Evolutionary conservation across 257 asterid genomes (phyloP).

Genomic region (Cruciata laevipes): DNA sequence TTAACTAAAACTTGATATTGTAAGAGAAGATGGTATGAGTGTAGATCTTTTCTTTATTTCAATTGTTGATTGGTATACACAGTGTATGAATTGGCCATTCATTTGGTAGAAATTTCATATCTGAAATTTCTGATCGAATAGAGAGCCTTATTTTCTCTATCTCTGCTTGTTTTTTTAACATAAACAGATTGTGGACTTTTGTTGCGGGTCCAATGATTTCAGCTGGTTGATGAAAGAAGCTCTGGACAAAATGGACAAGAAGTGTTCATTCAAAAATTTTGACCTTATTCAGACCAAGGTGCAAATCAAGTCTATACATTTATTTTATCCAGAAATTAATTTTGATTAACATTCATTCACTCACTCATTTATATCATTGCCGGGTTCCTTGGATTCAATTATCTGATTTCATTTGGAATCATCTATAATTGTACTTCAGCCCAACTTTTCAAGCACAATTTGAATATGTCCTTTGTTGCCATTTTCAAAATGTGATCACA

Average conservation of each 20-base stretch:
- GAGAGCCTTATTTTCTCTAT: background rate
- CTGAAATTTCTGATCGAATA: background rate
- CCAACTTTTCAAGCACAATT: background rate
- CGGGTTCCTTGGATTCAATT: background rate
- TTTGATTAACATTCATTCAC: background rate
- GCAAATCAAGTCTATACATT: background rate
- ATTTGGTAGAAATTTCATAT: background rate
- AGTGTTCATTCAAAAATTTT: slow-evolving; percentile 63
- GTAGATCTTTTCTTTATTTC: background rate
- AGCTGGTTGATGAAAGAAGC: slow-evolving; percentile 65
- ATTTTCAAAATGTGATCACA: background rate
- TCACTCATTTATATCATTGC: background rate
- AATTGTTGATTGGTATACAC: background rate
- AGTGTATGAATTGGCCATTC: background rate
- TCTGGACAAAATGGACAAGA: slow-evolving; percentile 53
- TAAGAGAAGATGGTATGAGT: background rate
- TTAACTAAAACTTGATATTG: background rate
- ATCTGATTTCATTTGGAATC: background rate
- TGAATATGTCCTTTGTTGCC: background rate
- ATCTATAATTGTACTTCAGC: background rate
- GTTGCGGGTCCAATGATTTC: slow-evolving; percentile 86
- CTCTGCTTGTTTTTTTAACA: slow-evolving; percentile 9
- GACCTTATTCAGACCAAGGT: slow-evolving; percentile 78
- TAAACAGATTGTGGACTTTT: slow-evolving; percentile 73
- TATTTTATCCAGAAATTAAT: background rate